These are phyloP conservation scores for Fraxinus baroniana DNA, from an alignment of 305 asterid genomes.

Conservation along the genomic window DNA sequence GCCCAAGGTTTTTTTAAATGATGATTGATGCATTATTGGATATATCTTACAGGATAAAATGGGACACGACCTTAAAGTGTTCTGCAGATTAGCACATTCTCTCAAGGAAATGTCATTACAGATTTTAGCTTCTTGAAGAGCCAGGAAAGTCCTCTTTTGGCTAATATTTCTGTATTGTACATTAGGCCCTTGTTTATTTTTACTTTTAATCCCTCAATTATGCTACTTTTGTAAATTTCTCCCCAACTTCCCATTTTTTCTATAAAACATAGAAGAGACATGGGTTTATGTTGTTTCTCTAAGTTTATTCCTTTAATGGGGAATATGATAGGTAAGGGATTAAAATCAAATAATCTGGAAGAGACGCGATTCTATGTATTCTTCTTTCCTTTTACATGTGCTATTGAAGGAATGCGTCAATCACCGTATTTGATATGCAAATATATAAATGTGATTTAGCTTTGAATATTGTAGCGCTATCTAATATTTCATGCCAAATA, in stretches of 20 bases:
- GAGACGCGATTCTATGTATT: background rate
- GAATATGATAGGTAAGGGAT: background rate
- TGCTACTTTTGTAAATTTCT: background rate
- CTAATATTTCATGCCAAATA: background rate
- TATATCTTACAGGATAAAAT: conserved; percentile 61
- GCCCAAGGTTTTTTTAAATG: background rate
- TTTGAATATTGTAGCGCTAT: background rate
- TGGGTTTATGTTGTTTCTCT: background rate
- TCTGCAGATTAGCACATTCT: conserved; percentile 63
- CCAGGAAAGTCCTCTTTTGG: background rate
- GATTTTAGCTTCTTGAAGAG: conserved; percentile 44
- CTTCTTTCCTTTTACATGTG: background rate
- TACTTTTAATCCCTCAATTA: background rate
- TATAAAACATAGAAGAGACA: background rate
- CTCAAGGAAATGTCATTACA: conserved; percentile 71
- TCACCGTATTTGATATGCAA: background rate
- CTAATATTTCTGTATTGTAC: background rate
- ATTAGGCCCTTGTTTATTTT: background rate
- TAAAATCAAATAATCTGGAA: background rate
- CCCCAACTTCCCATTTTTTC: no score
- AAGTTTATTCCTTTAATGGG: background rate
- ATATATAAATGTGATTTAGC: background rate
- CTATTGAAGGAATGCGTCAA: background rate
- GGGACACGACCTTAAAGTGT: conserved; percentile 71
- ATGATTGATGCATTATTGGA: background rate